Conservation (phyloP, 2,329 filamentous ascomycete species). For the Alternaria sp. region DNA sequence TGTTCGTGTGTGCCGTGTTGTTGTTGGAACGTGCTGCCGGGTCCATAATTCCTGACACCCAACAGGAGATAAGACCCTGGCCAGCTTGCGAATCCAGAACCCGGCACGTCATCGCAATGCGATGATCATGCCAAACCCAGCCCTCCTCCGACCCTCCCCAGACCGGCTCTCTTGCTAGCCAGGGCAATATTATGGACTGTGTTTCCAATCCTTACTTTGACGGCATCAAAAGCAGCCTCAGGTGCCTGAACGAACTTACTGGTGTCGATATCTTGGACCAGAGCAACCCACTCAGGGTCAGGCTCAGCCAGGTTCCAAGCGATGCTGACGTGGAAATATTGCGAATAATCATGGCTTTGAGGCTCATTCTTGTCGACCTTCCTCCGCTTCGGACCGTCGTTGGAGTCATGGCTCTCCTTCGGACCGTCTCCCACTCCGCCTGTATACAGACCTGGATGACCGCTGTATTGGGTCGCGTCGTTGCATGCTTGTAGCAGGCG, state of each 20-base stretch:
- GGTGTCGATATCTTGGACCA: conserved; percentile 33
- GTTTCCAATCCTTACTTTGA: conserved; percentile 59
- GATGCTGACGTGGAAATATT: conserved; percentile 85
- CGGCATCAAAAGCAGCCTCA: conserved; percentile 43
- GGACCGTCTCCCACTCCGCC: conserved; percentile 39
- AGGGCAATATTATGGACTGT: conserved; percentile 42
- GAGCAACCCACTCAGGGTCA: conserved; percentile 27
- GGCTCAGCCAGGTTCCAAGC: conserved; percentile 69
- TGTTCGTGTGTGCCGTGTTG: background rate
- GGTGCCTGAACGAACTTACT: conserved; percentile 26
- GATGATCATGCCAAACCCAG: conserved; percentile 24
- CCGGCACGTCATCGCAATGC: conserved; percentile 11
- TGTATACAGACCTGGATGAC: conserved; percentile 74
- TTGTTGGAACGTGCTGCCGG: conserved; percentile 10
- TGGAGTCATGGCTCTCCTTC: conserved; percentile 24
- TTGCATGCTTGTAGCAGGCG: conserved; percentile 73
- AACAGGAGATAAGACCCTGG: conserved; percentile 5
- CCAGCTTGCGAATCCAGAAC: background rate
- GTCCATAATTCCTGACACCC: conserved; percentile 9
- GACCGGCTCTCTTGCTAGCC: conserved; percentile 20
- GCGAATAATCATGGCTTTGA: conserved; percentile 43
- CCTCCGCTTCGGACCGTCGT: conserved; percentile 17
- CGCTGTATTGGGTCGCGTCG: conserved; percentile 61
- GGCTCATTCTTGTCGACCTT: conserved; percentile 14
- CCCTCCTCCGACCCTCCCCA: conserved; percentile 16